phyloP scores from a whole-genome alignment of 169 alveolate genomes.

The Eimeria praecox region DNA sequence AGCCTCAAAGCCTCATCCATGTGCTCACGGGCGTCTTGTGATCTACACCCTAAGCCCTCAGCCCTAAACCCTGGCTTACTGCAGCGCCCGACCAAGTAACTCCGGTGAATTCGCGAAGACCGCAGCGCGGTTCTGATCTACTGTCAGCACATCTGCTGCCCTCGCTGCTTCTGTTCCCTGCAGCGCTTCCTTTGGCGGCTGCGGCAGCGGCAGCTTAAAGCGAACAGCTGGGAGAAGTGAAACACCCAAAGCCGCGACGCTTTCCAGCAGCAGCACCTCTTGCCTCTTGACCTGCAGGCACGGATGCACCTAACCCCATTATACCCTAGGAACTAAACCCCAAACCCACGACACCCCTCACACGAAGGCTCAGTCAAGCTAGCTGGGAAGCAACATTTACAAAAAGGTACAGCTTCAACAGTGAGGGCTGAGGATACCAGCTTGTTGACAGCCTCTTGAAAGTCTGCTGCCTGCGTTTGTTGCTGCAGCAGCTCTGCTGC shows the following conservation, averaged over 20 bases:
- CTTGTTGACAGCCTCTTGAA: conserved; percentile 39
- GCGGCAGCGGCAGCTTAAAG: conserved; percentile 57
- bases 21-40: not conserved
- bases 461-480: not conserved
- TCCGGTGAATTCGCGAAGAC: conserved; percentile 33
- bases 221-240: conserved; percentile 72
- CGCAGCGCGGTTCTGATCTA: conserved; percentile 21
- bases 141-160: conserved; percentile 55
- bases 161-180: conserved; percentile 40
- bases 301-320: not conserved
- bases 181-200: not conserved
- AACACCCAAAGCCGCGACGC: conserved; percentile 70
- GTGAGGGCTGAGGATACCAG: conserved; percentile 28
- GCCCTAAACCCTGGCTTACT: conserved; percentile 20
- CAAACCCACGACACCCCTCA: not conserved
- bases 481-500: conserved; percentile 67
- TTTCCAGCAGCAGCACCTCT: conserved; percentile 67
- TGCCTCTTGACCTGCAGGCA: conserved; percentile 50
- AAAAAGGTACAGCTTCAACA: not conserved
- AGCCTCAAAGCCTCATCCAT: not conserved
- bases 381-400: not conserved
- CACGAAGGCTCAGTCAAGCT: not conserved
- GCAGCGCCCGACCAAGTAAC: conserved; percentile 29
- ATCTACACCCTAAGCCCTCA: not conserved
- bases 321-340: not conserved